These are phyloP conservation scores for Fusarium albosuccineum DNA, from an alignment of 2,329 filamentous ascomycete genomes.

Conservation along the genomic window DNA sequence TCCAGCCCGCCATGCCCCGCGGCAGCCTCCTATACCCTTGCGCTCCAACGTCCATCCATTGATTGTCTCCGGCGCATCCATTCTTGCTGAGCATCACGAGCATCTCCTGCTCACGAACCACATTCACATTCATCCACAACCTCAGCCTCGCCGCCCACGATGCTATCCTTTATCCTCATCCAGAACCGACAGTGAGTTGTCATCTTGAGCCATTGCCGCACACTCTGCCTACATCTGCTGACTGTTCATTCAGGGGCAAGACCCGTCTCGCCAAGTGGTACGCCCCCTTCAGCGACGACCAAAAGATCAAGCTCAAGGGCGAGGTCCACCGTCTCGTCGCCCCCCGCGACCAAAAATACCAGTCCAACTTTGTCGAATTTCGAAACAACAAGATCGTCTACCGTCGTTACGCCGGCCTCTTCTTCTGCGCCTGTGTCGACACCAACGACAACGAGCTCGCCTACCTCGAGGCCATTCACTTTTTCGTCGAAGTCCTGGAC, in stretches of 20 bases:
- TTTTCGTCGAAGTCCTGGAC: constrained; percentile 99
- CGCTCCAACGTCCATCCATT: constrained; percentile 5
- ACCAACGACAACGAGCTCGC: constrained; percentile 99
- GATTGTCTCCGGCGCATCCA: constrained; percentile 30
- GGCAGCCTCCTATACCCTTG: constrained; percentile 31
- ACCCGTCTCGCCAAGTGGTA: constrained; percentile 99
- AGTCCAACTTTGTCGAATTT: constrained; percentile 99
- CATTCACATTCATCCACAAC: constrained; percentile 6
- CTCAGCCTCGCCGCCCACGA: constrained; percentile 39
- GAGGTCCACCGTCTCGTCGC: constrained; percentile 98
- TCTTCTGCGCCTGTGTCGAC: constrained; percentile 99
- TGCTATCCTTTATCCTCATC: constrained; percentile 90
- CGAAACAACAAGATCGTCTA: constrained; percentile 97
- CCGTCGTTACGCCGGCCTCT: constrained; percentile 95
- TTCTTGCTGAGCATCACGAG: constrained; percentile 21
- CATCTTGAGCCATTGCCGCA: too few relatives aligned
- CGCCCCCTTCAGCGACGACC: constrained; percentile 96
- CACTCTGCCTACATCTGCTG: neutral
- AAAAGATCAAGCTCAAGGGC: constrained; percentile 99
- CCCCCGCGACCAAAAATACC: constrained; percentile 98
- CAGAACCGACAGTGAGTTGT: constrained; percentile 83
- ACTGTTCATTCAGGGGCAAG: constrained; percentile 78
- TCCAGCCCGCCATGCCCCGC: constrained; percentile 22
- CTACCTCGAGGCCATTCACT: constrained; percentile 97
- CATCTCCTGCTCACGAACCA: constrained; percentile 16